Conservation (phyloP, 23 red algal species). For the Gracilaria gracilis region DNA sequence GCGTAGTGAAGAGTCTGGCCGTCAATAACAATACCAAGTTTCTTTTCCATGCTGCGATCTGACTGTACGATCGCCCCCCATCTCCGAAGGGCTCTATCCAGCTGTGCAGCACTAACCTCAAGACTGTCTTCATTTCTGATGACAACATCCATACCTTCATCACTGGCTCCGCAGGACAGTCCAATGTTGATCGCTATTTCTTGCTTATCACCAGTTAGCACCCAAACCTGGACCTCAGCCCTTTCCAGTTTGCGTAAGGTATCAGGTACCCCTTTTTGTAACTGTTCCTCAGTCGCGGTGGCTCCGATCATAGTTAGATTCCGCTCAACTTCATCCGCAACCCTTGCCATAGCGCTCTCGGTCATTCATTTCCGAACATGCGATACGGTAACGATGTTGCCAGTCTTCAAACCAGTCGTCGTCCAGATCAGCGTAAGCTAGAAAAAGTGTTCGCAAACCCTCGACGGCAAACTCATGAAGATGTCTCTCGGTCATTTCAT, state of each 20-base stretch:
- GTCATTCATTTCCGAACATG: conserved; percentile 56
- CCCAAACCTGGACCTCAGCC: conserved; percentile 89
- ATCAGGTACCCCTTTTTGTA: conserved; percentile 94
- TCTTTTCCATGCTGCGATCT: conserved; percentile 60
- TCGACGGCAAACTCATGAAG: conserved; percentile 90
- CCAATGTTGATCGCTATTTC: conserved; percentile 99
- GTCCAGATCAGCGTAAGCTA: conserved; percentile 84
- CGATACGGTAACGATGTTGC: conserved; percentile 64
- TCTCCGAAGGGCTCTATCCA: conserved; percentile 79
- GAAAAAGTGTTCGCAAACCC: conserved; percentile 88
- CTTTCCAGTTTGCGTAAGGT: conserved; percentile 80
- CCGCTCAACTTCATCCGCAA: conserved; percentile 86
- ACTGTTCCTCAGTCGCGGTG: conserved; percentile 90
- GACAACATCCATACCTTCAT: conserved; percentile 85
- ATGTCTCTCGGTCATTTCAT: conserved; percentile 51
- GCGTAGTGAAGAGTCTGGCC: conserved; percentile 85
- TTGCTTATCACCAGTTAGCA: conserved; percentile 98
- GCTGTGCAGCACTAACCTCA: conserved; percentile 78
- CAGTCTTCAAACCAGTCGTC: conserved; percentile 83
- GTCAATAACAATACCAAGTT: conserved; percentile 86
- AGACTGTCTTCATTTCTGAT: conserved; percentile 81
- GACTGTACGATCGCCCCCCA: conserved; percentile 72
- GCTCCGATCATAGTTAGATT: conserved; percentile 81
- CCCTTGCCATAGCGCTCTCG: conserved; percentile 59
- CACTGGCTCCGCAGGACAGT: conserved; percentile 87